These are phyloP conservation scores for Xylariaceae sp. DNA, from an alignment of 2,329 filamentous ascomycete genomes.

Conservation along the genomic window DNA sequence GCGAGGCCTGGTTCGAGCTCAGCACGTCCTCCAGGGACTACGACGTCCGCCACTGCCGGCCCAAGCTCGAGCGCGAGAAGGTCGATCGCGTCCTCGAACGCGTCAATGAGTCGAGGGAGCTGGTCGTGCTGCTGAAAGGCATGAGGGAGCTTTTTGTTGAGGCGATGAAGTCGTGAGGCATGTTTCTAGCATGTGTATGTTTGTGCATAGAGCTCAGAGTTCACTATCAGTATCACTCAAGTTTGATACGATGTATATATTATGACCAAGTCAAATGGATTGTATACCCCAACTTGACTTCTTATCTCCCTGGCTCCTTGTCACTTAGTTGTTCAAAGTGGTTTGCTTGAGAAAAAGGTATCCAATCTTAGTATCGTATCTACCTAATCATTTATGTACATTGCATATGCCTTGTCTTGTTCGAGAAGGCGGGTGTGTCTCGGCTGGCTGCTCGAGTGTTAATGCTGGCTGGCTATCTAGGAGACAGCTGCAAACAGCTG, in stretches of 20 bases:
- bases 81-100: slow-evolving; percentile 76
- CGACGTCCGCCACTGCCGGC: slow-evolving; percentile 77
- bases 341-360: background rate
- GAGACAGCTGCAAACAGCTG: slow-evolving; percentile 29
- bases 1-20: slow-evolving; percentile 92
- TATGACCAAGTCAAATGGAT: background rate
- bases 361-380: background rate
- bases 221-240: background rate
- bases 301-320: no score
- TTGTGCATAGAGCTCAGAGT: slow-evolving; percentile 9
- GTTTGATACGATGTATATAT: background rate
- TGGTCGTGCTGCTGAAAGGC: slow-evolving; percentile 74
- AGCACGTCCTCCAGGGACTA: slow-evolving; percentile 82
- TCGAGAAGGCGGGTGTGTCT: background rate
- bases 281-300: background rate
- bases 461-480: no score
- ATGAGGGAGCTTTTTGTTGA: slow-evolving; percentile 81
- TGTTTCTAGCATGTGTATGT: slow-evolving; percentile 3
- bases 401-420: background rate
- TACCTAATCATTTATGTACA: no score
- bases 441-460: background rate
- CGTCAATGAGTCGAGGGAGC: slow-evolving; percentile 78
- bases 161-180: slow-evolving; percentile 57
- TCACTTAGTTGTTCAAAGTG: background rate
- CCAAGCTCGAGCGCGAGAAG: slow-evolving; percentile 78